Conservation (phyloP, 2,329 filamentous ascomycete genomes). For the Diaporthe sp. region DNA sequence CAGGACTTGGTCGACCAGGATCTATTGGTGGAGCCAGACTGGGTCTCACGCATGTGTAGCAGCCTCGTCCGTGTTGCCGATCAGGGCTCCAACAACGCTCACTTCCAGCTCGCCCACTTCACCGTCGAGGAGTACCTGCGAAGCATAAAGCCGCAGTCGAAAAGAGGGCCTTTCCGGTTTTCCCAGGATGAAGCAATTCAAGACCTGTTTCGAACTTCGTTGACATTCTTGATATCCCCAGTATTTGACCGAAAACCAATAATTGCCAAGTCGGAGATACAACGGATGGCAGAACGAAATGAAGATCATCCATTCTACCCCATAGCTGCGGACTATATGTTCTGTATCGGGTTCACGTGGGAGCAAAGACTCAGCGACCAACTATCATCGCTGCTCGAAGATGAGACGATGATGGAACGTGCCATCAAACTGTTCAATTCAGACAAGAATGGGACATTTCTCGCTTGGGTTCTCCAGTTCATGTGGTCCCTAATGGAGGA, state of each 20-base stretch:
- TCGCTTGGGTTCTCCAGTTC: neutral
- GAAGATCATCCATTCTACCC: neutral
- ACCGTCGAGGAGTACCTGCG: neutral
- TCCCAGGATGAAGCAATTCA: too few species aligned
- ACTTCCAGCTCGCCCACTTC: neutral
- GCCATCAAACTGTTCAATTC: neutral
- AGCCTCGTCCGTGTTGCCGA: neutral
- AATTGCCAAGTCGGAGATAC: neutral
- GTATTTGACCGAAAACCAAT: neutral
- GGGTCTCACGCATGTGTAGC: neutral
- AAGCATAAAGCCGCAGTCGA: neutral
- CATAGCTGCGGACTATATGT: neutral
- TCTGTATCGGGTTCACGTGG: rapidly evolving
- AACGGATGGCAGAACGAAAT: neutral
- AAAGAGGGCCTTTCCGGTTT: neutral
- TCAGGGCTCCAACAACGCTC: rapidly evolving
- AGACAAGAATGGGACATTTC: neutral
- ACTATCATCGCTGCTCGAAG: neutral
- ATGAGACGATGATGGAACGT: neutral
- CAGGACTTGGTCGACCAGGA: neutral
- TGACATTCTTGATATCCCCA: neutral
- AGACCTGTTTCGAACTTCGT: neutral
- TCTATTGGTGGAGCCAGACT: neutral
- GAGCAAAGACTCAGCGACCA: neutral
- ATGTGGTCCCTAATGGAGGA: too few species aligned